A percentile compares a stretch with the other conserved stretches of the same genome.
Conservation (phyloP, 2,329 filamentous ascomycete species). For the Alternaria arborescens region DNA sequence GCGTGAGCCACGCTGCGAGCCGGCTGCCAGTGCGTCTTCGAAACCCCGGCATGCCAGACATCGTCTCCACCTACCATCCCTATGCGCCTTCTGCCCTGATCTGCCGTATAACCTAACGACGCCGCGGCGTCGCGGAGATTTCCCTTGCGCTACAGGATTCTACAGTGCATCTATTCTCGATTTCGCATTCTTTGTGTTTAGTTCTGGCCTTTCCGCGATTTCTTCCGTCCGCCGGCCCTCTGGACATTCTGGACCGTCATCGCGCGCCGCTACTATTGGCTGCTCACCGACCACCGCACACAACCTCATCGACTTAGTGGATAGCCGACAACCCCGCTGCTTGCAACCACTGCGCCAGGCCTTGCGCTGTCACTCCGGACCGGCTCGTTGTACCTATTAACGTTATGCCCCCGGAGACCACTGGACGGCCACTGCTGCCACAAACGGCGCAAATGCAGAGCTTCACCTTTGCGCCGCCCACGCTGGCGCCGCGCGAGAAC, state of each 20-base stretch:
- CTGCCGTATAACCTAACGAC: slow-evolving; percentile 48
- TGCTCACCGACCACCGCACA: slow-evolving; percentile 28
- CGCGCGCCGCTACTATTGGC: slow-evolving; percentile 37
- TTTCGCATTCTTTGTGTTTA: slow-evolving; percentile 26
- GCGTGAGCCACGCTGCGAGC: slow-evolving; percentile 49
- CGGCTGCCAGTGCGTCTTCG: slow-evolving; percentile 29
- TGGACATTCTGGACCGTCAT: slow-evolving; percentile 34
- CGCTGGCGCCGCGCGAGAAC: slow-evolving; percentile 72
- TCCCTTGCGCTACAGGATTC: slow-evolving; percentile 38
- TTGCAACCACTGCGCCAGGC: slow-evolving; percentile 33
- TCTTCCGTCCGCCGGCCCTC: slow-evolving; percentile 27
- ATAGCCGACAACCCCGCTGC: slow-evolving; percentile 46
- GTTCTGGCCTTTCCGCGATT: slow-evolving; percentile 21
- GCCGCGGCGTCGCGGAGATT: slow-evolving; percentile 48
- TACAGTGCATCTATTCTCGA: slow-evolving; percentile 38
- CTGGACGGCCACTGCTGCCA: slow-evolving; percentile 69
- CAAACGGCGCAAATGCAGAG: slow-evolving; percentile 75
- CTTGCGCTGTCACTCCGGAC: slow-evolving; percentile 15
- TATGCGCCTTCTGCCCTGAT: slow-evolving; percentile 45
- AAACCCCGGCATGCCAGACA: slow-evolving; percentile 44
- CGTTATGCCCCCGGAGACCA: slow-evolving; percentile 69
- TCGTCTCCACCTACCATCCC: slow-evolving; percentile 46
- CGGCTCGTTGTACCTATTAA: slow-evolving; percentile 16
- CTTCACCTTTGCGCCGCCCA: slow-evolving; percentile 77
- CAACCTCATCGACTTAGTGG: slow-evolving; percentile 38